phyloP scores from a whole-genome alignment of 805 yeast species.

The Yarrowia sp. region DNA sequence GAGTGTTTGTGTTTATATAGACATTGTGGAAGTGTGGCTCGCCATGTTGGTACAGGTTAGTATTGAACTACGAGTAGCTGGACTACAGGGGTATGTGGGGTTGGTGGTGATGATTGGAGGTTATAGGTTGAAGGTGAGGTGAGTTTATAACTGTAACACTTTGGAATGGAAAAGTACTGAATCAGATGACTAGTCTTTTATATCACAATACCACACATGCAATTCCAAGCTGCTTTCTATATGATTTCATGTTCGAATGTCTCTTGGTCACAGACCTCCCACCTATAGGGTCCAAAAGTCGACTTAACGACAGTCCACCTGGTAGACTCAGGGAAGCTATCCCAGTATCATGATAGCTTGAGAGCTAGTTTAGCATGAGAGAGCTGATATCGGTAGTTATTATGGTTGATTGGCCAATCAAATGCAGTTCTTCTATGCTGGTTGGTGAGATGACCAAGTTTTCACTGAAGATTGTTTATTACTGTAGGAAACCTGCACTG shows the following conservation, averaged over 20 bases:
- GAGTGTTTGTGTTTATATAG: not conserved
- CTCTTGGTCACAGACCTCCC: no score
- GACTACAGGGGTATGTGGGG: constrained; percentile 8
- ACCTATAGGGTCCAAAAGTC: not conserved
- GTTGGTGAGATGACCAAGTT: no score
- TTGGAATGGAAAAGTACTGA: no score
- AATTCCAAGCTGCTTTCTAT: no score
- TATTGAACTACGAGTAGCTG: not conserved
- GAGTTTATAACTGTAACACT: not conserved
- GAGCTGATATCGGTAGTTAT: not conserved
- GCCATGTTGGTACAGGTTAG: not conserved
- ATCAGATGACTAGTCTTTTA: no score
- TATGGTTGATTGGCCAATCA: no score
- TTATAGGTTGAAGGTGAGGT: not conserved
- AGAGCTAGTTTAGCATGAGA: not conserved
- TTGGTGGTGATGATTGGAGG: not conserved
- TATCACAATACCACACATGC: not conserved
- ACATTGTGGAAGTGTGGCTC: not conserved
- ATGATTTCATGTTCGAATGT: no score
- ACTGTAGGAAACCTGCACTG: no score
- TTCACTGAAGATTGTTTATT: no score
- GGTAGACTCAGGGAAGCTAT: not conserved
- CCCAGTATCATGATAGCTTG: not conserved
- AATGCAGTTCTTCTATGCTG: no score
- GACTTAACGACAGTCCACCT: not conserved